These are phyloP conservation scores for Diaporthe longicolla DNA, from an alignment of 2,329 filamentous ascomycete genomes.

Conservation along the genomic window DNA sequence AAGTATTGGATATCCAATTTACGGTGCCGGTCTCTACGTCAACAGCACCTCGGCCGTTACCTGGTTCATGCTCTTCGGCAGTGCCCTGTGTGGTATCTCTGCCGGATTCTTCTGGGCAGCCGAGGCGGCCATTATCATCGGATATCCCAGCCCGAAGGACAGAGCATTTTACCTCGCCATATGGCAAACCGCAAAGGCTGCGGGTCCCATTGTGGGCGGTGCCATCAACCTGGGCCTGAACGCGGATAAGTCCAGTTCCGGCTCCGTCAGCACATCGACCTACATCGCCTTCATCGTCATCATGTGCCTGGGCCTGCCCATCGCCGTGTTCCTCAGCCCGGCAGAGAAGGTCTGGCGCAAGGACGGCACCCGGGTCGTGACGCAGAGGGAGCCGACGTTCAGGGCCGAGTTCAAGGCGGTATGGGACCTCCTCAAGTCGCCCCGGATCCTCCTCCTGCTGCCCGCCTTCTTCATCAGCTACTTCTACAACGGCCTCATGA, in stretches of 20 bases:
- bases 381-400: slow-evolving; percentile 48
- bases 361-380: slow-evolving; percentile 49
- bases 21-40: slow-evolving; percentile 62
- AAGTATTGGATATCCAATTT: slow-evolving; percentile 63
- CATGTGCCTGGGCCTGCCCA: slow-evolving; percentile 52
- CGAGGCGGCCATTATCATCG: slow-evolving; percentile 64
- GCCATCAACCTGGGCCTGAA: slow-evolving; percentile 45
- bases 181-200: slow-evolving; percentile 52
- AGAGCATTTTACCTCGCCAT: slow-evolving; percentile 61
- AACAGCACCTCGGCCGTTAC: slow-evolving; percentile 65
- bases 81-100: slow-evolving; percentile 62
- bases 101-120: slow-evolving; percentile 66
- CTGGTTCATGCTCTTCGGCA: slow-evolving; percentile 65
- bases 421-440: slow-evolving; percentile 45
- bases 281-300: slow-evolving; percentile 52
- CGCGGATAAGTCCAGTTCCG: slow-evolving; percentile 38
- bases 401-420: slow-evolving; percentile 50
- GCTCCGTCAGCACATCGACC: slow-evolving; percentile 37
- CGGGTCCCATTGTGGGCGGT: slow-evolving; percentile 42
- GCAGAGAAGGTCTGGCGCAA: slow-evolving; percentile 51
- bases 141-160: slow-evolving; percentile 63
- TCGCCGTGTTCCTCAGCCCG: slow-evolving; percentile 50
- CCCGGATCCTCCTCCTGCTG: slow-evolving; percentile 50
- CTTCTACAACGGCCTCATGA: slow-evolving; percentile 51
- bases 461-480: slow-evolving; percentile 54